Evolutionary conservation across 495 filamentous ascomycete species (phyloP).

Genomic region (Hypomontagnella monticulosa): DNA sequence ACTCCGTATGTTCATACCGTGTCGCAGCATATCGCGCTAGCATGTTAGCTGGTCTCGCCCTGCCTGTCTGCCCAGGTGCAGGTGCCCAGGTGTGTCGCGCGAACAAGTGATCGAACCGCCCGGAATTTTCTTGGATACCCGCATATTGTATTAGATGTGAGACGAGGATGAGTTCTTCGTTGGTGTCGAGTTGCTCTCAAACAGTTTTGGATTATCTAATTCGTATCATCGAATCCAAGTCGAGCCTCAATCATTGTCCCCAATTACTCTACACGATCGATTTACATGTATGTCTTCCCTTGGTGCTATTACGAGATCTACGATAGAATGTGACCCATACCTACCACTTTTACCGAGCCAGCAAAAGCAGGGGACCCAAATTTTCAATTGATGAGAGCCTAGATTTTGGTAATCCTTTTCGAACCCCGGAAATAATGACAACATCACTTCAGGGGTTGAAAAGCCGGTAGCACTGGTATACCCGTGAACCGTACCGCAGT

Average conservation of each 20-base stretch:
- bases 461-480: constrained; percentile 5
- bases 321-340: constrained; percentile 32
- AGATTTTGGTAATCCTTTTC: constrained; percentile 15
- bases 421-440: constrained; percentile 32
- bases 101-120: constrained; percentile 38
- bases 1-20: constrained; percentile 31
- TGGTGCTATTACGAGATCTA: constrained; percentile 20
- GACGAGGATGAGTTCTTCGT: constrained; percentile 27
- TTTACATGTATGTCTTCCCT: background rate
- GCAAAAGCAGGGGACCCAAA: constrained; percentile 3
- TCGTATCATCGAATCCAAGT: constrained; percentile 7
- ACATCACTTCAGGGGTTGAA: constrained; percentile 22
- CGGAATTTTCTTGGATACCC: constrained; percentile 44
- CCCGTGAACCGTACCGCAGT: background rate
- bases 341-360: constrained; percentile 25
- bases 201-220: background rate
- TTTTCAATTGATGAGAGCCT: constrained; percentile 29
- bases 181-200: constrained; percentile 13
- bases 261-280: constrained; percentile 19
- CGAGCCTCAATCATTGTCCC: constrained; percentile 9
- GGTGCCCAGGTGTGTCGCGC: too few relatives aligned
- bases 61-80: too few relatives aligned
- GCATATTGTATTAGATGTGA: constrained; percentile 28
- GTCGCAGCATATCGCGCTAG: background rate
- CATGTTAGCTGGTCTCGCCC: constrained; percentile 25